Percentiles rank a stretch among this genome's conserved stretches.
These are phyloP conservation scores for Polyporus tsugae DNA, from an alignment of 1,284 basidiomycete genomes.

Conservation along the genomic window DNA sequence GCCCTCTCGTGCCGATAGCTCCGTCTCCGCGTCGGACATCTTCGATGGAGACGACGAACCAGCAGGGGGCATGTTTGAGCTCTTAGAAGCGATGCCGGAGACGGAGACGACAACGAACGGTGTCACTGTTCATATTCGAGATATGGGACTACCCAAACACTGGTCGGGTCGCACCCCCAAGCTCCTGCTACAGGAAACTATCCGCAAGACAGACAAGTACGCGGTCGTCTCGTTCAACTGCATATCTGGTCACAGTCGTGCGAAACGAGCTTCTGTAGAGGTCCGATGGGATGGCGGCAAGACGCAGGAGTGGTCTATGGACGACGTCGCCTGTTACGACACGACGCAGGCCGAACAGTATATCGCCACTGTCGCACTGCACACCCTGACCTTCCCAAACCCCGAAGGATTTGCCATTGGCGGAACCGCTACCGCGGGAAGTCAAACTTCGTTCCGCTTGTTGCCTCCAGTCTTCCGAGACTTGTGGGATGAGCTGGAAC, in stretches of 20 bases:
- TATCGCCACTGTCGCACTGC: slow-evolving; percentile 87
- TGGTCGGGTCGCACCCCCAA: slow-evolving; percentile 82
- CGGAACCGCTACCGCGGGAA: slow-evolving; percentile 49
- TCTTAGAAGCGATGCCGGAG: slow-evolving; percentile 77
- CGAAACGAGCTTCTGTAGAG: slow-evolving; percentile 73
- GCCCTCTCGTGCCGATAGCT: slow-evolving; percentile 23
- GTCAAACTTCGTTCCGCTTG: slow-evolving; percentile 70
- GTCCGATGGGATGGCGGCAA: slow-evolving; percentile 77
- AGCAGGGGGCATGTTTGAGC: slow-evolving; percentile 75
- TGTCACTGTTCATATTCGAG: slow-evolving; percentile 67
- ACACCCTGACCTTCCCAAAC: slow-evolving; percentile 71
- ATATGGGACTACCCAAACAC: slow-evolving; percentile 85
- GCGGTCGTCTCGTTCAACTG: slow-evolving; percentile 75
- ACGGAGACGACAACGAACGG: slow-evolving; percentile 62
- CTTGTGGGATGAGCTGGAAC: slow-evolving; percentile 93
- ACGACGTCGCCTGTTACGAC: slow-evolving; percentile 84
- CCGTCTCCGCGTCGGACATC: slow-evolving; percentile 45
- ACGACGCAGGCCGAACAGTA: slow-evolving; percentile 90
- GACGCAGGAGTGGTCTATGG: slow-evolving; percentile 83
- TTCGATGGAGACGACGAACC: slow-evolving; percentile 66
- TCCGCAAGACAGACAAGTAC: slow-evolving; percentile 75
- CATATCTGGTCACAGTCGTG: slow-evolving; percentile 74
- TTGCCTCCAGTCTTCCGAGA: slow-evolving; percentile 89
- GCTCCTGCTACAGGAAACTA: slow-evolving; percentile 69
- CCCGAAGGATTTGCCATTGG: slow-evolving; percentile 69